These are phyloP conservation scores for Rubia peregrina DNA, from an alignment of 305 asterid genomes.

Conservation along the genomic window DNA sequence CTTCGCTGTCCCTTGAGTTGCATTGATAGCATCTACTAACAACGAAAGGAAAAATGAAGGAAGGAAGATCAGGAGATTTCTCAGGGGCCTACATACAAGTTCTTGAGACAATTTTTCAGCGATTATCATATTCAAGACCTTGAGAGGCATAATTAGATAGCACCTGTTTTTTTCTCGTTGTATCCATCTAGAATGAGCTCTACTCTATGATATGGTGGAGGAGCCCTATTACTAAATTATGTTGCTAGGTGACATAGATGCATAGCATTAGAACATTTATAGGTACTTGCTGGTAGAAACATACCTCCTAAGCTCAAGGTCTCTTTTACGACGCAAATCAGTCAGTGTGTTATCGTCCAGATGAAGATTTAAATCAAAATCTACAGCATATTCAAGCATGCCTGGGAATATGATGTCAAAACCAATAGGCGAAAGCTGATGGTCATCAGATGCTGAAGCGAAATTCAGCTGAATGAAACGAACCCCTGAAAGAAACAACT, in stretches of 20 bases:
- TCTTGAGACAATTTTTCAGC: background rate
- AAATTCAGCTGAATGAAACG: constrained; percentile 58
- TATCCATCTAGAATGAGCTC: too few relatives aligned
- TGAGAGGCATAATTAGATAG: too few relatives aligned
- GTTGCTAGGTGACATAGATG: background rate
- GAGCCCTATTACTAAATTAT: background rate
- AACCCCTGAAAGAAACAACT: constrained; percentile 36
- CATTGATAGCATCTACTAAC: constrained; percentile 36
- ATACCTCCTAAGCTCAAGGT: constrained; percentile 66
- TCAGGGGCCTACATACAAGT: background rate
- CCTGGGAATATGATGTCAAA: constrained; percentile 67
- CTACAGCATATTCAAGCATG: constrained; percentile 69
- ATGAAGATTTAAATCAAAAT: constrained; percentile 44
- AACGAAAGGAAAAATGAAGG: background rate
- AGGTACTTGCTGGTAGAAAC: background rate
- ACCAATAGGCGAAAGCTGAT: constrained; percentile 64
- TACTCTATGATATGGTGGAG: too few relatives aligned
- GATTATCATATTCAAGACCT: background rate
- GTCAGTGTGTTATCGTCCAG: constrained; percentile 38
- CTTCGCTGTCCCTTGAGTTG: constrained; percentile 34
- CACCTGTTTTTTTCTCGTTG: too few relatives aligned
- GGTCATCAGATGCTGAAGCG: constrained; percentile 35
- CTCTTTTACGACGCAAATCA: constrained; percentile 43
- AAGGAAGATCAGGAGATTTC: background rate
- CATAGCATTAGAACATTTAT: background rate